Evolutionary conservation across 2,329 filamentous ascomycete species (phyloP), one percentile per base, ranked within the genome.

Genomic region (Exophiala dermatitidis): DNA sequence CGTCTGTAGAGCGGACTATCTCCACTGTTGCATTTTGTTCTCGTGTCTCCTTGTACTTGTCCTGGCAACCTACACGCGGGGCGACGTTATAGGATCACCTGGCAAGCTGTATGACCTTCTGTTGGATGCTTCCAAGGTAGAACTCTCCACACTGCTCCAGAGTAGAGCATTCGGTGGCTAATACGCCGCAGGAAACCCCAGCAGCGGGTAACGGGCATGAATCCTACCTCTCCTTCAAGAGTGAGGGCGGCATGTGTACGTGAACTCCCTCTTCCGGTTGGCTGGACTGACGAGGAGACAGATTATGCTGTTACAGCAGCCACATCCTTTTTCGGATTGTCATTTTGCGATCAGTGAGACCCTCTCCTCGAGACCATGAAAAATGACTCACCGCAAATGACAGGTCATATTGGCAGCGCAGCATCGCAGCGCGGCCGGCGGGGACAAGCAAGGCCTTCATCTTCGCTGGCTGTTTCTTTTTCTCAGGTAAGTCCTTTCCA

Each of bases 201-300:
- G 85, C 94, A 1, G 78, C 80, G 0, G 89, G 90, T 5, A 95
- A 95, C 67, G 78, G 82, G 0, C 78, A 82, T 5, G 90, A 89
- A 9, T 88, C 84, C 63, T 95, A 95, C 62, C 73, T 95, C 9
- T 95, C 90, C 0, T 94, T 95, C 88, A 75, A 79, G 53, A 88
- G 84, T 1, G 80, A 80, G 53, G 83, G 91, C 61, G 89, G 50
- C 8, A 48, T 53, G 50, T 48, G 36, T 38, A 7, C 5, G 36
- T 38, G 36, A 38, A 7, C n/a, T 4, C 36, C 19, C 6, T 7
- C 10, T 38, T 4, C n/a, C n/a, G 9, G 19, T 38, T 8, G 10
- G 10, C 36, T 38, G 36, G 36, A 38, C 36, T 38, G 36, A 38
- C 36, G 9, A 4, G n/a, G 6, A 12, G 19, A 38, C 10, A 38